Conservation (phyloP, 371 early-diverging fungal species). For the Cokeromyces recurvatus region DNA sequence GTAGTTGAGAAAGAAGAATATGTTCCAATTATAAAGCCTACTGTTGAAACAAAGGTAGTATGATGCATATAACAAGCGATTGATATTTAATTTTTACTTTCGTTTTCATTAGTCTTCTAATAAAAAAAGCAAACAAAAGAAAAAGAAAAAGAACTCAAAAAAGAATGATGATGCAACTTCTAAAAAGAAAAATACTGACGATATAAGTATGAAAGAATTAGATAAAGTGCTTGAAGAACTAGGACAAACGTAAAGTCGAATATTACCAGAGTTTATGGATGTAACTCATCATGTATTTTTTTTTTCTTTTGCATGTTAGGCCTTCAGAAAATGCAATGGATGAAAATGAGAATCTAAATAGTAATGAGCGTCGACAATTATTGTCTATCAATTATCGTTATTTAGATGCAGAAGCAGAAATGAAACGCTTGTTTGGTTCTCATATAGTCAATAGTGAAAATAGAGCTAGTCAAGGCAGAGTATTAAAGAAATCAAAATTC, state of each 20-base stretch:
- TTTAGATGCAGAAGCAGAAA: conserved; percentile 85
- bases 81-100: neutral
- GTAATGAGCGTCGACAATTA: conserved; percentile 40
- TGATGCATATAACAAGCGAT: neutral
- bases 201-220: conserved; percentile 60
- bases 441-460: conserved; percentile 61
- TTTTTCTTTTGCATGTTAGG: too few species aligned
- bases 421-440: conserved; percentile 86
- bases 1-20: conserved; percentile 7
- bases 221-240: conserved; percentile 56
- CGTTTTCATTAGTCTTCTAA: conserved; percentile 11
- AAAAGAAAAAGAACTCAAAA: conserved; percentile 51
- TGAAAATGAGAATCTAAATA: neutral
- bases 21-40: conserved; percentile 10
- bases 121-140: conserved; percentile 25
- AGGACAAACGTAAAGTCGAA: conserved; percentile 38
- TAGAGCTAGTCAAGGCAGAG: conserved; percentile 40
- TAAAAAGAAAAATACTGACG: conserved; percentile 33
- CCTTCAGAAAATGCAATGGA: neutral
- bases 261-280: neutral
- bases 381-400: conserved; percentile 60
- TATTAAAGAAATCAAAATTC: conserved; percentile 56
- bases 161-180: conserved; percentile 25
- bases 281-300: too few species aligned
- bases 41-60: conserved; percentile 11